Evolutionary conservation across 176 grass and related monocot genomes (phyloP).

Genomic region (Echinochloa phyllopogon): DNA sequence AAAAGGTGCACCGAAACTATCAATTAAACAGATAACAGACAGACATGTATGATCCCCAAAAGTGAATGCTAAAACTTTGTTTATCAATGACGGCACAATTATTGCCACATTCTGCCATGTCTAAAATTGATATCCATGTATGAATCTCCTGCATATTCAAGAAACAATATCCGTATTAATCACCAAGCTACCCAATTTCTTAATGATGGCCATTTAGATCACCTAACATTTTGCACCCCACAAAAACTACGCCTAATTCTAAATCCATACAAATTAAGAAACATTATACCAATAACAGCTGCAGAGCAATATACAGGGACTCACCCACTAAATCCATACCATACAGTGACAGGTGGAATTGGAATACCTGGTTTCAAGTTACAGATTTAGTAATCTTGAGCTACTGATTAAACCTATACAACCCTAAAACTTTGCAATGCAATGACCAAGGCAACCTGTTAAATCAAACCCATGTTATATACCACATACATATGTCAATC

Average conservation of each 20-base stretch:
- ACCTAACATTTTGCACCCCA: constrained; percentile 10
- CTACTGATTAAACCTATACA: constrained; percentile 38
- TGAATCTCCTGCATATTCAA: not conserved
- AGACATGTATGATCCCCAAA: not conserved
- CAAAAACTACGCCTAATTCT: not conserved
- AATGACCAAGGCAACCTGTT: constrained; percentile 3
- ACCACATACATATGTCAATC: constrained; percentile 79
- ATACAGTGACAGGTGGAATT: constrained; percentile 47
- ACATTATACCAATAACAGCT: constrained; percentile 36
- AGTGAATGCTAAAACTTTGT: not conserved
- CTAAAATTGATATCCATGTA: constrained; percentile 4
- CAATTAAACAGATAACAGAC: constrained; percentile 15
- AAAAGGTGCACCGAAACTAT: constrained; percentile 26
- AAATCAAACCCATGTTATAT: constrained; percentile 24
- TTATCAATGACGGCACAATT: not conserved
- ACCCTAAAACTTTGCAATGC: constrained; percentile 35
- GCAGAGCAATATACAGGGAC: constrained; percentile 50
- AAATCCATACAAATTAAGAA: constrained; percentile 30
- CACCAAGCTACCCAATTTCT: constrained; percentile 12
- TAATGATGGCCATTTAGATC: not conserved
- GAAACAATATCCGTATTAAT: not conserved
- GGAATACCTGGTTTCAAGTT: constrained; percentile 56
- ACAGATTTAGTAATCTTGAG: constrained; percentile 54
- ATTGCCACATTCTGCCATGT: not conserved
- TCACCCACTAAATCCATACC: constrained; percentile 59